Evolutionary conservation across 2,329 filamentous ascomycete genomes (phyloP).

Genomic region (Fusarium palustre): DNA sequence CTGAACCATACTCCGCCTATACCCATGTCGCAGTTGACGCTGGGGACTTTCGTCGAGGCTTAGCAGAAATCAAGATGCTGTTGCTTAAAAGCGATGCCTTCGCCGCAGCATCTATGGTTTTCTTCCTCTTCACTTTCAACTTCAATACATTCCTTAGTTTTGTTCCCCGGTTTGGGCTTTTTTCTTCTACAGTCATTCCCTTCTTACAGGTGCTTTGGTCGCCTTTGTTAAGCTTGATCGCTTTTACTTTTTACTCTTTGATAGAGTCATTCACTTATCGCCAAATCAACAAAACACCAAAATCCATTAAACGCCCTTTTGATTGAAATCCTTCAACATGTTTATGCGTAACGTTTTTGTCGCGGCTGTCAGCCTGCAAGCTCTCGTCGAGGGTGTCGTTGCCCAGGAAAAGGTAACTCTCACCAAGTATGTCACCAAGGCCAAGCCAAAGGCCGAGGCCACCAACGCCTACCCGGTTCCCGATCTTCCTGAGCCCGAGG

Average conservation of each 20-base stretch:
- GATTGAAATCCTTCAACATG: slow-evolving; percentile 35
- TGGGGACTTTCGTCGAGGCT: slow-evolving; percentile 21
- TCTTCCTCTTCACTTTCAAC: slow-evolving; percentile 32
- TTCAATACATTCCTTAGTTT: slow-evolving; percentile 42
- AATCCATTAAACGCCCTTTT: slow-evolving; percentile 3
- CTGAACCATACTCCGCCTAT: slow-evolving; percentile 11
- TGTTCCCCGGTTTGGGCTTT: slow-evolving; percentile 41
- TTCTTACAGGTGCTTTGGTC: slow-evolving; percentile 45
- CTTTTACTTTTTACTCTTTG: slow-evolving; percentile 41
- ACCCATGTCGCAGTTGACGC: slow-evolving; percentile 27
- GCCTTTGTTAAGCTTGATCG: slow-evolving; percentile 40
- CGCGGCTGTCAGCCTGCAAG: slow-evolving; percentile 44
- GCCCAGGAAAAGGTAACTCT: slow-evolving; percentile 38
- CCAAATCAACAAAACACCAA: slow-evolving; percentile 40
- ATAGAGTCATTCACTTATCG: slow-evolving; percentile 43
- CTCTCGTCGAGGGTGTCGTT: slow-evolving; percentile 36
- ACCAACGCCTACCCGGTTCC: slow-evolving; percentile 19
- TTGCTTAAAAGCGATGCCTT: slow-evolving; percentile 37
- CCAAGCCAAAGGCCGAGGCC: slow-evolving; percentile 26
- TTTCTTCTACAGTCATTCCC: slow-evolving; percentile 45
- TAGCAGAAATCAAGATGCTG: neutral
- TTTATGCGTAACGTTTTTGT: slow-evolving; percentile 42
- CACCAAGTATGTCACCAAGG: slow-evolving; percentile 29
- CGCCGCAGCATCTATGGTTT: slow-evolving; percentile 20
- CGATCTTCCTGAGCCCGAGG: slow-evolving; percentile 21